These are phyloP conservation scores for Dendrobium chrysotoxum DNA, from an alignment of 106 monocot genomes.

Conservation along the genomic window DNA sequence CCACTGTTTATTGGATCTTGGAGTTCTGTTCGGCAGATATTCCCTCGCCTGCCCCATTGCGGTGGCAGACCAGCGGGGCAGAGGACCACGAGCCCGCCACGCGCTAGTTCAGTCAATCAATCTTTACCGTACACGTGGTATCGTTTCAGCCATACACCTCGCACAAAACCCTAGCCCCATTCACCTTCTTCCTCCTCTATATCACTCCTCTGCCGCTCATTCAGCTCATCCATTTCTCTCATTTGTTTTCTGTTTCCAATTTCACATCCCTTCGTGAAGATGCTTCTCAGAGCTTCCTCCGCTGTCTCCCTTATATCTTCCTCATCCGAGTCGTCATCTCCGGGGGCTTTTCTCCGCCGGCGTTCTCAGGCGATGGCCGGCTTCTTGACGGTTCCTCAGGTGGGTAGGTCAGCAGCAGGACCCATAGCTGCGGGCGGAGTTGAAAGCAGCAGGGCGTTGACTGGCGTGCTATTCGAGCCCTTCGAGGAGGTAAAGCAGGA, in stretches of 20 bases:
- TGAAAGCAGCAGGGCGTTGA: slow-evolving; percentile 10
- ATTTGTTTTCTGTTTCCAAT: neutral
- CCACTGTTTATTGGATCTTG: neutral
- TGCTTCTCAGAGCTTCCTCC: slow-evolving; percentile 22
- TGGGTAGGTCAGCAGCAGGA: slow-evolving; percentile 1
- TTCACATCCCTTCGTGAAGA: neutral
- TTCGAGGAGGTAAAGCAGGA: slow-evolving; percentile 63
- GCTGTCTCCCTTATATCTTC: slow-evolving; percentile 9
- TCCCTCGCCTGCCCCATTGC: neutral
- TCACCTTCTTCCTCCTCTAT: neutral
- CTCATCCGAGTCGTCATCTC: neutral
- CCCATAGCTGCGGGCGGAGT: slow-evolving; percentile 18
- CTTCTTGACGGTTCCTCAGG: slow-evolving; percentile 1
- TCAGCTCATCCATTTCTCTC: neutral
- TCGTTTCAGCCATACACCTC: neutral
- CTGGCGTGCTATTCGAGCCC: slow-evolving; percentile 57
- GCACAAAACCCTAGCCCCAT: neutral
- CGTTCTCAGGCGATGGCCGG: neutral
- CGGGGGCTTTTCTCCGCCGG: neutral
- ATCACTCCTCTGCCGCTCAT: neutral
- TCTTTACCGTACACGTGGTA: neutral
- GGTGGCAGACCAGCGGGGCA: neutral
- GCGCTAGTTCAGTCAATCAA: neutral
- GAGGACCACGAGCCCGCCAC: slow-evolving; percentile 12
- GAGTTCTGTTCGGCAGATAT: neutral